Conservation (phyloP, 2,329 filamentous ascomycete genomes). For the Arachnomyces sp. region DNA sequence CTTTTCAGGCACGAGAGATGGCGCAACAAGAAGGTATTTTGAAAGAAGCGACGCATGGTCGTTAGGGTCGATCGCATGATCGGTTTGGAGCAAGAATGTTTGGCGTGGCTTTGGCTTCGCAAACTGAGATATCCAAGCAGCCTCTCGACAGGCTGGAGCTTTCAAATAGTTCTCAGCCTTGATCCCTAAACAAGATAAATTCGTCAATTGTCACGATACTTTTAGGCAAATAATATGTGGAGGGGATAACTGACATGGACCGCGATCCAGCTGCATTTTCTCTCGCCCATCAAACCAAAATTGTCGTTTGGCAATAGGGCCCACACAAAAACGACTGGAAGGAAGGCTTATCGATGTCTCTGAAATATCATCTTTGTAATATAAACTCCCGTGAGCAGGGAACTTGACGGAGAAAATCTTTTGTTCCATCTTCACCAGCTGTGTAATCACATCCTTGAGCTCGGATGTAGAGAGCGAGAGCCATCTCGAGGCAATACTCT, state of each 20-base stretch:
- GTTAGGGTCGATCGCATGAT: slow-evolving; percentile 16
- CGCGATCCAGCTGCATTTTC: slow-evolving; percentile 17
- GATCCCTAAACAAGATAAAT: slow-evolving; percentile 1
- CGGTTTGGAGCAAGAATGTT: slow-evolving; percentile 21
- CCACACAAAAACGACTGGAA: slow-evolving; percentile 19
- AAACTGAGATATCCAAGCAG: slow-evolving; percentile 14
- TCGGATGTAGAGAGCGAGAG: slow-evolving; percentile 19
- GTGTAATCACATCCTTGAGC: slow-evolving; percentile 18
- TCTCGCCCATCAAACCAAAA: slow-evolving; percentile 24
- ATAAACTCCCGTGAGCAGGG: slow-evolving; percentile 22
- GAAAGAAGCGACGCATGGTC: slow-evolving; percentile 20
- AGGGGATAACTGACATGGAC: slow-evolving; percentile 16
- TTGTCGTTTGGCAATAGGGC: slow-evolving; percentile 20
- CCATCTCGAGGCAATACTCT: slow-evolving; percentile 22
- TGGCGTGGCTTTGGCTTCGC: slow-evolving; percentile 19
- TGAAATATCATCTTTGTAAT: slow-evolving; percentile 17
- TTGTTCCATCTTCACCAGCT: slow-evolving; percentile 20
- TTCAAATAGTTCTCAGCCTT: slow-evolving; percentile 15
- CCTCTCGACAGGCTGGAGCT: slow-evolving; percentile 21
- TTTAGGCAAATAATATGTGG: slow-evolving; percentile 6
- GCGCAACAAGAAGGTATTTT: slow-evolving; percentile 17
- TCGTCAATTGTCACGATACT: too few species aligned
- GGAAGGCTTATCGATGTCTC: slow-evolving; percentile 13
- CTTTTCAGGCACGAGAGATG: slow-evolving; percentile 11
- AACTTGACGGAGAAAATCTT: slow-evolving; percentile 22